Base-by-base conservation (phyloP, 768 basidiomycete genomes). In the Arthromyces matolae region DNA sequence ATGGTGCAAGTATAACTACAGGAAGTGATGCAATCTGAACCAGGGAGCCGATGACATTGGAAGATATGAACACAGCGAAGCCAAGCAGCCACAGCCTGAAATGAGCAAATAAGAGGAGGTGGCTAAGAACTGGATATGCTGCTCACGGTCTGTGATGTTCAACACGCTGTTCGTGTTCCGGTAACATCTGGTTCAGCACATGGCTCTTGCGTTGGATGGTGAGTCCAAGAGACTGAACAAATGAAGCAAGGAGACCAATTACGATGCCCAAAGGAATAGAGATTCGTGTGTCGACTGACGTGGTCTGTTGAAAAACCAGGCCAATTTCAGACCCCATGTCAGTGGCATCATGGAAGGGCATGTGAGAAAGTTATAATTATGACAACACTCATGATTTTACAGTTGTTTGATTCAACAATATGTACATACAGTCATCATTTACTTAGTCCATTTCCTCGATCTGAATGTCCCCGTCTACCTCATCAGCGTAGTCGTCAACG, bases 171-270 rank as follows among this genome's bases (percentile, higher is more conserved):
- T 79, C 66, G 19, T 75, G 61, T 44, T 80, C 75, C 3, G 91
- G 89, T 9, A 86, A 73, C 3, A 70, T 65, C 56, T 91, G 87
- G 60, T 94, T 89, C 41, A 84, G 69, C 40, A 95, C 79, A 75
- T 97, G 93, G 56, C 89, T 91, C 72, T 94, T 93, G 51, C 93
- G 83, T 64, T 95, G 93, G 46, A 97, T 83, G 20, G 93, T 94
- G 33, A 97, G 77, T 16, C 93, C 93, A 8, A 93, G 72, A 18
- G 87, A 89, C 66, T 95, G 93, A n/a, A 94, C 73, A 60, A 88
- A 89, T 5, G 86, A 89, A 13, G 91, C 88, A 10, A 91, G 63
- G 32, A 96, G 79, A 20, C 92, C 92, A 47, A 75, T 69, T 51
- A 71, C 49, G 42, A 80, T 79, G 31, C 77, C 79, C 29, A 77